A percentile compares a stretch with the other conserved stretches of the same genome.
These are phyloP conservation scores for Nowakowskiella sp. DNA, from an alignment of 192 early-diverging fungal species.

Conservation along the genomic window DNA sequence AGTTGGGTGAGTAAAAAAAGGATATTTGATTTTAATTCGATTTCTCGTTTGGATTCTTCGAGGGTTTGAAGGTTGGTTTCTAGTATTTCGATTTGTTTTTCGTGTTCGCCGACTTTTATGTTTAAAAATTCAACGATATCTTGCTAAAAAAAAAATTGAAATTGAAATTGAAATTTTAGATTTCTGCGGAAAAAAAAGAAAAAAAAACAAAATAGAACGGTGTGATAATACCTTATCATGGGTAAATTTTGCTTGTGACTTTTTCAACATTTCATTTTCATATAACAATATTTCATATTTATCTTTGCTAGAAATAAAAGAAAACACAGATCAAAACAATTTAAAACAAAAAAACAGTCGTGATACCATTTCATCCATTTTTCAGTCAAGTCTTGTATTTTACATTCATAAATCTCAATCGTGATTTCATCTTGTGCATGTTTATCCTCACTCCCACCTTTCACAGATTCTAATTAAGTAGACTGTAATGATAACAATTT, in stretches of 20 bases:
- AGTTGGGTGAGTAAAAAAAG: neutral
- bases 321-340: neutral
- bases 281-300: constrained; percentile 35
- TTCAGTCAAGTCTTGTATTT: constrained; percentile 41
- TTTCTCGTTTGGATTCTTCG: constrained; percentile 37
- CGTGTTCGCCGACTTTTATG: constrained; percentile 55
- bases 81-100: constrained; percentile 38
- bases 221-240: constrained; percentile 37
- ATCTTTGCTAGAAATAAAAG: constrained; percentile 31
- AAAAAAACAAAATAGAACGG: constrained; percentile 2
- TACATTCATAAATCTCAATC: constrained; percentile 48
- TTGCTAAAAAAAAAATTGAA: constrained; percentile 27
- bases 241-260: constrained; percentile 43
- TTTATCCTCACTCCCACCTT: neutral
- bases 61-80: constrained; percentile 29
- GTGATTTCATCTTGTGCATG: constrained; percentile 29
- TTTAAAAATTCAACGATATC: constrained; percentile 61
- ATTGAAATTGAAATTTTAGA: constrained; percentile 5
- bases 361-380: constrained; percentile 38
- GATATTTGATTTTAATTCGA: constrained; percentile 24
- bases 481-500: no score
- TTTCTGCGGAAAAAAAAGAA: neutral
- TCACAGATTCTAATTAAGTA: no score
- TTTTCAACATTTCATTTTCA: constrained; percentile 43
- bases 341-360: constrained; percentile 1